phyloP scores from a whole-genome alignment of 2,329 filamentous ascomycete species.

The Thelonectria olida region DNA sequence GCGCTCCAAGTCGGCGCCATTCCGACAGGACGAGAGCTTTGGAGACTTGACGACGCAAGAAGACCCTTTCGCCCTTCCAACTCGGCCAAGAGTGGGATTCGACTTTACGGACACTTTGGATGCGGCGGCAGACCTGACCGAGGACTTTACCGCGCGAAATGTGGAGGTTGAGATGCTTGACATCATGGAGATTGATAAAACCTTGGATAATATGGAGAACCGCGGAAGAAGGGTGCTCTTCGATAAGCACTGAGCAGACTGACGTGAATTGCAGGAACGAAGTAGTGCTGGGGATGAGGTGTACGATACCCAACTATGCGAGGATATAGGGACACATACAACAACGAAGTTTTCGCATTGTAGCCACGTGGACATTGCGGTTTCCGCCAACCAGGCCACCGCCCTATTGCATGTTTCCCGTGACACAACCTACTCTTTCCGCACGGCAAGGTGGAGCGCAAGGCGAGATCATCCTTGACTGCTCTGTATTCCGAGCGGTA shows the following conservation, averaged over 20 bases:
- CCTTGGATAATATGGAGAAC: conserved; percentile 64
- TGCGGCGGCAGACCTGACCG: conserved; percentile 61
- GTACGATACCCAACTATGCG: conserved; percentile 51
- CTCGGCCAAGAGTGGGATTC: conserved; percentile 51
- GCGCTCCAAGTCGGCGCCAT: conserved; percentile 42
- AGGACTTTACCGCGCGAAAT: conserved; percentile 60
- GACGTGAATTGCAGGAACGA: conserved; percentile 36
- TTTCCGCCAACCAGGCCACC: neutral
- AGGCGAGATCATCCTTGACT: conserved; percentile 79
- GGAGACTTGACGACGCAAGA: conserved; percentile 29
- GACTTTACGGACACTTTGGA: conserved; percentile 62
- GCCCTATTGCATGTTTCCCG: neutral
- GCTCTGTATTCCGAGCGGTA: conserved; percentile 82
- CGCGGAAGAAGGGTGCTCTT: conserved; percentile 61
- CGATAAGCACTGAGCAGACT: conserved; percentile 49
- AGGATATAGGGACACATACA: conserved; percentile 24
- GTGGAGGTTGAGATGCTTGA: conserved; percentile 70
- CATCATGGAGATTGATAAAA: conserved; percentile 72
- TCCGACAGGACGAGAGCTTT: conserved; percentile 36
- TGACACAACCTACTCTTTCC: conserved; percentile 49
- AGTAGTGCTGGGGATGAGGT: conserved; percentile 33
- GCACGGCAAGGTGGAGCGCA: conserved; percentile 81
- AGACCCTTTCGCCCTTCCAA: conserved; percentile 36
- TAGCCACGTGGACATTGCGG: conserved; percentile 7
- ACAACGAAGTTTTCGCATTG: conserved; percentile 9